Evolutionary conservation across 306 rosid species (phyloP).

Genomic region (barrel medic (Medicago truncatula)): DNA sequence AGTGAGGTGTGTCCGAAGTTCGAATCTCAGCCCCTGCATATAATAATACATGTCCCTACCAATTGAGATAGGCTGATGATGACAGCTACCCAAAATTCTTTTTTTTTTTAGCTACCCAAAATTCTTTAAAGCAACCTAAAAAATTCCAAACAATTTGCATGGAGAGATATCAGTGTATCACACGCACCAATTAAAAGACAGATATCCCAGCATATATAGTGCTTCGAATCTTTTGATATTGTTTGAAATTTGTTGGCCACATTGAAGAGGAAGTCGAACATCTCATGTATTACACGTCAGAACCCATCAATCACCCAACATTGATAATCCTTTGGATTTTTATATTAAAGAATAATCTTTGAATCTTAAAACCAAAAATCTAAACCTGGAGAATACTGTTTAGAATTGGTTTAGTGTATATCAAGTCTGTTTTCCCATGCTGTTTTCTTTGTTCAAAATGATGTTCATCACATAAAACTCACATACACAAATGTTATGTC

Average conservation of each 20-base stretch:
- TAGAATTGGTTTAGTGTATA: not conserved
- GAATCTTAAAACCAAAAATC: not conserved
- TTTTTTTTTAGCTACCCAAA: too few species aligned
- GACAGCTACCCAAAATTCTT: too few species aligned
- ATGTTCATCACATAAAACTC: too few species aligned
- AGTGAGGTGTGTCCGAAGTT: too few species aligned
- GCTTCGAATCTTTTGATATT: conserved; percentile 25
- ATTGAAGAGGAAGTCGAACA: conserved; percentile 19
- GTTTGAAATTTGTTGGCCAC: conserved; percentile 44
- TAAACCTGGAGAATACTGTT: not conserved
- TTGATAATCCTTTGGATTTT: not conserved
- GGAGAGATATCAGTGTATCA: not conserved
- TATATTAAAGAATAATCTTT: not conserved
- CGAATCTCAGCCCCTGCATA: too few species aligned
- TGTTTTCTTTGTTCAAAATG: too few species aligned
- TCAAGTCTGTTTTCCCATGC: too few species aligned
- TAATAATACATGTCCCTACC: too few species aligned
- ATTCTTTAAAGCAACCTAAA: too few species aligned
- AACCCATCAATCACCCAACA: not conserved
- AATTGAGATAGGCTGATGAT: too few species aligned
- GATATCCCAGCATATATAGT: not conserved
- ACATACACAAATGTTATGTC: too few species aligned
- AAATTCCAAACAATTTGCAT: not conserved
- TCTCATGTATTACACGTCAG: conserved; percentile 19
- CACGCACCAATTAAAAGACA: not conserved